Percentiles rank a stretch among this genome's conserved stretches.
These are phyloP conservation scores for Theobroma grandiflorum DNA, from an alignment of 441 rosid genomes.

Conservation along the genomic window DNA sequence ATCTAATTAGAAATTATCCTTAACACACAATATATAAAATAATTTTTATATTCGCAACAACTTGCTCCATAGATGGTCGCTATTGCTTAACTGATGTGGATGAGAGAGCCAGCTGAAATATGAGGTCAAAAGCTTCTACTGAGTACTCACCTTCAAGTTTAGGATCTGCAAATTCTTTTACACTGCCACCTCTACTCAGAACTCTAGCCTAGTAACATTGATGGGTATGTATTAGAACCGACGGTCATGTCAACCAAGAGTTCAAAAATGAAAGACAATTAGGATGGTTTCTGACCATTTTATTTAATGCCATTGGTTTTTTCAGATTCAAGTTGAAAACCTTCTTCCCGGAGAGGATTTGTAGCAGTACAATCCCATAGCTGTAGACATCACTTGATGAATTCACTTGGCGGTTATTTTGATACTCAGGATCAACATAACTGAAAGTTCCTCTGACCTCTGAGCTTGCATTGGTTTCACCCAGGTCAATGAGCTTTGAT, in stretches of 20 bases:
- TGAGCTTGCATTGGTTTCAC: conserved; percentile 51
- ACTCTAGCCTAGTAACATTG: conserved; percentile 50
- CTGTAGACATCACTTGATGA: conserved; percentile 64
- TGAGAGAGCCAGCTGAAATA: conserved; percentile 53
- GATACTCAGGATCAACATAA: conserved; percentile 52
- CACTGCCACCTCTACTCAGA: conserved; percentile 46
- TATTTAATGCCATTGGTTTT: conserved; percentile 50
- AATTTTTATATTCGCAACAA: conserved; percentile 34
- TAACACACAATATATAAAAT: too few relatives aligned
- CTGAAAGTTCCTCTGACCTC: conserved; percentile 70
- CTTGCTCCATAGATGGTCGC: conserved; percentile 57
- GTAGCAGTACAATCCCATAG: conserved; percentile 61
- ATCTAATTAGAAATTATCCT: too few relatives aligned
- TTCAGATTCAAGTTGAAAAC: conserved; percentile 53
- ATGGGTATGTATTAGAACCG: neutral
- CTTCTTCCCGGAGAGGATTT: conserved; percentile 58
- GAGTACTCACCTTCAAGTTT: conserved; percentile 53
- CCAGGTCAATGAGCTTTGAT: conserved; percentile 51
- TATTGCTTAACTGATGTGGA: conserved; percentile 51
- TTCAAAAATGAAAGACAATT: neutral
- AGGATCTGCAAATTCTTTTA: conserved; percentile 50
- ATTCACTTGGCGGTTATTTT: conserved; percentile 38
- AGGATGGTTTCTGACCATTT: conserved; percentile 43
- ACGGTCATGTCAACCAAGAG: neutral
- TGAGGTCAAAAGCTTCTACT: conserved; percentile 53